Percentiles rank a stretch among this genome's conserved stretches.
phyloP scores from a whole-genome alignment of 75 land plant species.

The Pinus taeda region DNA sequence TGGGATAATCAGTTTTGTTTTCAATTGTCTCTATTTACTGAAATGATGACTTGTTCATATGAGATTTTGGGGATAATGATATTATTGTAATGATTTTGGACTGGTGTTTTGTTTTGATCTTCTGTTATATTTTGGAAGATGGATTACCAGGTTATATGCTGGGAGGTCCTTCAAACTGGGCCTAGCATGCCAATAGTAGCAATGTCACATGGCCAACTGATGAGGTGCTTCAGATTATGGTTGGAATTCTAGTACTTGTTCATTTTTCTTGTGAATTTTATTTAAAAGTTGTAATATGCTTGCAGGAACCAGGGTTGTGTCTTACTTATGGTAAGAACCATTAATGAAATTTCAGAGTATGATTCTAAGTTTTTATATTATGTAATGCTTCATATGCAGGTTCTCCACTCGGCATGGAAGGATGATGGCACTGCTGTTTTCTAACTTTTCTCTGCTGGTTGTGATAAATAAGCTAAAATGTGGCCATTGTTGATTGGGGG shows the following conservation, averaged over 20 bases:
- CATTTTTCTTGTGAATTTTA: background rate
- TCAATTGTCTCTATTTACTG: background rate
- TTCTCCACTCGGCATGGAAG: constrained; percentile 92
- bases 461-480: constrained; percentile 96
- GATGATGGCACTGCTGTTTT: constrained; percentile 91
- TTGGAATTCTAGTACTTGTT: background rate
- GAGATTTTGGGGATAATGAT: background rate
- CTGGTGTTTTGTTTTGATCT: background rate
- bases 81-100: background rate
- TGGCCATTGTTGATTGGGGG: constrained; percentile 88
- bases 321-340: background rate
- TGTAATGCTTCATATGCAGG: constrained; percentile 27
- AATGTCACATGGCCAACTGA: constrained; percentile 89
- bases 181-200: constrained; percentile 74
- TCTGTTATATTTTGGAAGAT: background rate
- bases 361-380: background rate
- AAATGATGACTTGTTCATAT: background rate
- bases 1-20: constrained; percentile 73
- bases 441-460: constrained; percentile 66
- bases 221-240: constrained; percentile 18
- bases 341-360: background rate
- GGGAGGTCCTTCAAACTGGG: constrained; percentile 70
- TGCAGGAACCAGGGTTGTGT: background rate
- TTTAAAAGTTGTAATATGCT: background rate
- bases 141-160: constrained; percentile 76